Evolutionary conservation across 1,284 basidiomycete species (phyloP), one percentile per base, ranked within the genome.

Genomic region (Sparassis latifolia): DNA sequence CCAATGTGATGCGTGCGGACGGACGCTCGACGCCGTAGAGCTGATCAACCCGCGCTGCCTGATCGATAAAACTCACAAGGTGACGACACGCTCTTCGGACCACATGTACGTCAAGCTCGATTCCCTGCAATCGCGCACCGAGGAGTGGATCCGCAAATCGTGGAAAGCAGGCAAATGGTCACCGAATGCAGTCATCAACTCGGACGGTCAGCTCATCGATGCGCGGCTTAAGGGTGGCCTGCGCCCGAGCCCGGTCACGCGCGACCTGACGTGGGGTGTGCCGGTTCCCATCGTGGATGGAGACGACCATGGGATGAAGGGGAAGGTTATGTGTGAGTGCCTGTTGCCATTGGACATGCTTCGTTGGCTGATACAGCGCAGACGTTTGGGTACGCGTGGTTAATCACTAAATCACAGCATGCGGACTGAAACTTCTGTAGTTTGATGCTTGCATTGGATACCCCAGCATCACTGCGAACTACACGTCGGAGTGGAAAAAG

Each of bases 391-490:
- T 89, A 64, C 48, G 84, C 71, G 32, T 2, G 20, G 31, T n/a
- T 10, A n/a, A 7, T 48, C 40, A 45, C n/a, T 35, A 41, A 46
- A 44, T 35, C 31, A 7, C 2, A 9, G 37, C 3, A 5, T 4
- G 10, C 1, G n/a, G 9, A 10, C 31, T 48, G 41, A 12, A 42
- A 30, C 0, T 27, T 31, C 40, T 6, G 10, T 65, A 93, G 96
- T 98, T 97, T 66, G 97, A 99, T 63, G 97, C 97, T 0, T 92
- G 92, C 12, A 93, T 97, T 55, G 97, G 97, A 50, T 99, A 99
- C 69, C 88, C 92, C 3, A 97, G 93, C 69, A 98, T 99, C 62
- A 99, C 96, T 4, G 93, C 94, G 50, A 91, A 89, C 66, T 96
- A 97, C 74, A 97, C 93, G 28, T 75, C 86, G 44, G 86, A 97